These are phyloP conservation scores for Pharnaceum exiguum DNA, from an alignment of 148 eudicot genomes.

Conservation along the genomic window DNA sequence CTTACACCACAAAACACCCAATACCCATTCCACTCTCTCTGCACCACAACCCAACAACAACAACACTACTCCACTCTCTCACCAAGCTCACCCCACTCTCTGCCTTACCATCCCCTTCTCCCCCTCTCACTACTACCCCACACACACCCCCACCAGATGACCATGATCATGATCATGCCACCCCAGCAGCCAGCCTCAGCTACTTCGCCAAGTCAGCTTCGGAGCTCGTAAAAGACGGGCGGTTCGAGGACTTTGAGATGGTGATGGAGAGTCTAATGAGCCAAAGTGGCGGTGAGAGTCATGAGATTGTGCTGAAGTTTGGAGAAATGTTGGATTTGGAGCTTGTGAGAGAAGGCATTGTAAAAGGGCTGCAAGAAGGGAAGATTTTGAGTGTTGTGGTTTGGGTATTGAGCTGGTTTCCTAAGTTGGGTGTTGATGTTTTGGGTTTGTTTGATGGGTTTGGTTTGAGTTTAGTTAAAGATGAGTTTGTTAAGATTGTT, in stretches of 20 bases:
- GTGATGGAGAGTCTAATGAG: conserved; percentile 38
- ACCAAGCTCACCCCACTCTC: conserved; percentile 26
- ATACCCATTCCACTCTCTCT: conserved; percentile 7
- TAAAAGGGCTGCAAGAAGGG: conserved; percentile 33
- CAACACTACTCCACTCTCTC: too few relatives aligned
- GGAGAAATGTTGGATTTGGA: conserved; percentile 30
- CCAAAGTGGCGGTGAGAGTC: conserved; percentile 24
- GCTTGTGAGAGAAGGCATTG: conserved; percentile 37
- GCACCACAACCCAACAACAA: conserved; percentile 11
- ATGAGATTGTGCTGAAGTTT: conserved; percentile 27
- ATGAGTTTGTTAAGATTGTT: conserved; percentile 32
- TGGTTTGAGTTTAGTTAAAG: conserved; percentile 31
- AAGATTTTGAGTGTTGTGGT: conserved; percentile 28
- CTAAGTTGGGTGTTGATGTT: conserved; percentile 51
- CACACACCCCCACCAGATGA: conserved; percentile 28
- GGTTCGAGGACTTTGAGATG: conserved; percentile 49
- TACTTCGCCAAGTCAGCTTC: conserved; percentile 56
- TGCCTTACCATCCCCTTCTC: conserved; percentile 22
- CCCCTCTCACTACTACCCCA: conserved; percentile 18
- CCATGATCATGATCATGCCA: neutral
- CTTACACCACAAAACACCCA: conserved; percentile 23
- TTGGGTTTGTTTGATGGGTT: conserved; percentile 42
- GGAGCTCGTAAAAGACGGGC: conserved; percentile 41
- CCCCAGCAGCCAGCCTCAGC: conserved; percentile 15
- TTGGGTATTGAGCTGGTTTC: conserved; percentile 33